Conservation (phyloP, 192 early-diverging fungal genomes). For the Entophlyctis helioformis region DNA sequence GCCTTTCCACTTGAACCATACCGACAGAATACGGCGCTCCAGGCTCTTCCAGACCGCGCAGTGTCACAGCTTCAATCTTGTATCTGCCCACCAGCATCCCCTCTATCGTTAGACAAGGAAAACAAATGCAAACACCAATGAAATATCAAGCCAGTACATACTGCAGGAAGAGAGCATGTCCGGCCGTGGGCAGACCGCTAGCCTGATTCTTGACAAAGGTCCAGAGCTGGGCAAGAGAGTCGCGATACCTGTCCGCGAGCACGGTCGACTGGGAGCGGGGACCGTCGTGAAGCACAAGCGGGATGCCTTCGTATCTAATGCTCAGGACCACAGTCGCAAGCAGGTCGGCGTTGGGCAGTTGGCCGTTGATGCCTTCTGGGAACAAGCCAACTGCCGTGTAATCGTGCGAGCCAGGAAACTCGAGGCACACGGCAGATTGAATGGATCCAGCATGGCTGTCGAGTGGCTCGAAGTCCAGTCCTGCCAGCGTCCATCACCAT, state of each 20-base stretch:
- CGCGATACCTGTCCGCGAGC: constrained; percentile 4
- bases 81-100: constrained; percentile 6
- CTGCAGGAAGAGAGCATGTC: constrained; percentile 59
- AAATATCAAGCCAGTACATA: constrained; percentile 10
- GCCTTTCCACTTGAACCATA: constrained; percentile 9
- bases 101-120: no score
- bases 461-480: no score
- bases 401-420: background rate
- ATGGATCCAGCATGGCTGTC: no score
- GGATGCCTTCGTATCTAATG: constrained; percentile 36
- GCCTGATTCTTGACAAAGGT: constrained; percentile 56
- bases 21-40: constrained; percentile 1
- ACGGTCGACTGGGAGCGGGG: constrained; percentile 6
- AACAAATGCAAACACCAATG: constrained; percentile 3
- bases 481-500: no score
- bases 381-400: background rate
- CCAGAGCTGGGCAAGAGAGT: constrained; percentile 14
- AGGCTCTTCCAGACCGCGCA: constrained; percentile 13
- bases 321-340: constrained; percentile 62
- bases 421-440: background rate
- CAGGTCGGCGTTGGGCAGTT: constrained; percentile 84
- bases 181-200: constrained; percentile 50
- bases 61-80: constrained; percentile 29
- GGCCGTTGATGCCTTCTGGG: constrained; percentile 66
- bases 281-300: constrained; percentile 45